Conservation (phyloP, 2,329 filamentous ascomycete species). For the Pseudocercospora musae region DNA sequence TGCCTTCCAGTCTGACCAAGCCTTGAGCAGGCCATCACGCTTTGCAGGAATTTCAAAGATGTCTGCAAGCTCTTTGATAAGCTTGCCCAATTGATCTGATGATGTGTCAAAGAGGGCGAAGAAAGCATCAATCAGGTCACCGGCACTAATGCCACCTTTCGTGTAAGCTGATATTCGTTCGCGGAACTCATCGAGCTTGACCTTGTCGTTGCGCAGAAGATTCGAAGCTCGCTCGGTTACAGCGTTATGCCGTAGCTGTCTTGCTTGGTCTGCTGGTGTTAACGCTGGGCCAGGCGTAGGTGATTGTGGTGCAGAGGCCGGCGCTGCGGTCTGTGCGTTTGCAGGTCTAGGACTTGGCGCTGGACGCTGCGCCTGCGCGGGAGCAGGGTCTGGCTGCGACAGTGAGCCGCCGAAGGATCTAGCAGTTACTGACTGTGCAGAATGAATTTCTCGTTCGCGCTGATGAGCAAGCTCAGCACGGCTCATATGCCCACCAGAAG, state of each 20-base stretch:
- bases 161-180: constrained; percentile 75
- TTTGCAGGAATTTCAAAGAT: constrained; percentile 83
- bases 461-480: constrained; percentile 90
- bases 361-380: constrained; percentile 25
- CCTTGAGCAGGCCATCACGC: constrained; percentile 68
- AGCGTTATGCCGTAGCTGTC: constrained; percentile 72
- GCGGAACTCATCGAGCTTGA: constrained; percentile 76
- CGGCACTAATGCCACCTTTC: constrained; percentile 64
- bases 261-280: constrained; percentile 75
- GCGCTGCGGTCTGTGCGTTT: constrained; percentile 38
- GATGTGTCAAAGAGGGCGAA: constrained; percentile 81
- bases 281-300: constrained; percentile 41
- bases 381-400: constrained; percentile 43
- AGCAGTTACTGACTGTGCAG: constrained; percentile 73
- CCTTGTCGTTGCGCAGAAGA: constrained; percentile 71
- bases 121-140: constrained; percentile 79
- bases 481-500: constrained; percentile 74
- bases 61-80: constrained; percentile 87
- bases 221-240: constrained; percentile 82
- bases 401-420: constrained; percentile 74
- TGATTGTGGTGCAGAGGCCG: constrained; percentile 35
- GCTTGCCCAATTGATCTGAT: constrained; percentile 76
- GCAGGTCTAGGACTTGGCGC: constrained; percentile 33
- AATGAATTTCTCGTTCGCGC: constrained; percentile 86
- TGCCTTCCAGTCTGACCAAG: constrained; percentile 93